These are phyloP conservation scores for Citrus medica DNA, from an alignment of 345 rosid genomes.

Conservation along the genomic window DNA sequence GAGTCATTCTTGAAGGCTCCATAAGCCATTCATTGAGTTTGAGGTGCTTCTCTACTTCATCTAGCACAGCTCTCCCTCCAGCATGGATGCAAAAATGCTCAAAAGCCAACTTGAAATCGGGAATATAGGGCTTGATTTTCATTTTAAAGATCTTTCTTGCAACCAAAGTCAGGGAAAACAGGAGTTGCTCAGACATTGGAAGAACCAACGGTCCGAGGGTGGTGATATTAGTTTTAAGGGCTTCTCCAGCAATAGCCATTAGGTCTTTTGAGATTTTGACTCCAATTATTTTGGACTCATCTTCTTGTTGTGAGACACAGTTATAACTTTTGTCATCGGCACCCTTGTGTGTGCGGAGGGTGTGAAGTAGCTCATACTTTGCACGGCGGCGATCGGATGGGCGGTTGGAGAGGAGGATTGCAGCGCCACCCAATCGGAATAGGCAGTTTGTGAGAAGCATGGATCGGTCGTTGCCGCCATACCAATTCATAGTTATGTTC, in stretches of 20 bases:
- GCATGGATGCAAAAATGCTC: conserved; percentile 76
- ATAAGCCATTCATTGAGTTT: conserved; percentile 53
- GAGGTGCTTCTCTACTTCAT: conserved; percentile 63
- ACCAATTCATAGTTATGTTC: conserved; percentile 47
- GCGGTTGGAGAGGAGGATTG: conserved; percentile 49
- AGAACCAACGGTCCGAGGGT: conserved; percentile 67
- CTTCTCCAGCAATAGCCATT: conserved; percentile 57
- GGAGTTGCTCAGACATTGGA: conserved; percentile 53
- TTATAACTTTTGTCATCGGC: conserved; percentile 45
- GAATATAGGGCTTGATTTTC: conserved; percentile 50
- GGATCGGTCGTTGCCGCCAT: conserved; percentile 47
- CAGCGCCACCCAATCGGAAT: conserved; percentile 55
- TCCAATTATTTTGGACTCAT: conserved; percentile 33
- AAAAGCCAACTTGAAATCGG: conserved; percentile 68
- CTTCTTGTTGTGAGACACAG: conserved; percentile 56
- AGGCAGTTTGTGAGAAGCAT: conserved; percentile 61
- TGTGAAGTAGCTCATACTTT: conserved; percentile 53
- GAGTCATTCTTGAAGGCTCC: conserved; percentile 82
- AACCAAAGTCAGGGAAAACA: conserved; percentile 32
- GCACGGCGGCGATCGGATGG: conserved; percentile 34
- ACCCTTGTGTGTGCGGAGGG: conserved; percentile 59
- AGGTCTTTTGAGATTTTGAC: conserved; percentile 58
- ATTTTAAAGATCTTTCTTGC: conserved; percentile 41
- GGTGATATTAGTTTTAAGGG: conserved; percentile 60
- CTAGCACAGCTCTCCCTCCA: conserved; percentile 60